Base-by-base conservation (phyloP, 2,329 filamentous ascomycete genomes). In the Microdochium trichocladiopsis region DNA sequence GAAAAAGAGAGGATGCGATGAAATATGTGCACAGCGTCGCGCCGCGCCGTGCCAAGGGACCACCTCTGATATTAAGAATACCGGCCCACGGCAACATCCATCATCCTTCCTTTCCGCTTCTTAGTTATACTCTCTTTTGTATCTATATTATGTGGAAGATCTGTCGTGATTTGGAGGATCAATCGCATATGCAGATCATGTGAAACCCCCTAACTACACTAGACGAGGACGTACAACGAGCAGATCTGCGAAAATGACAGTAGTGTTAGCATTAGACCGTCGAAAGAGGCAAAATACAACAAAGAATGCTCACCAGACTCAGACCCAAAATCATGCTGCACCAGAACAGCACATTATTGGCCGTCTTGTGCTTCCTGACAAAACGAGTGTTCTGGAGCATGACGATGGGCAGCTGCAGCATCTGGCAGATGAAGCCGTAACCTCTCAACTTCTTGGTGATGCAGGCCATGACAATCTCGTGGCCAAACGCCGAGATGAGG, bases 361-460 rank as follows among this genome's bases (percentile, higher is more conserved):
- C 73, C 25, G 92, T 86, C 65, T 84, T 84, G 59, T 83, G 82
- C 21, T 85, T 84, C 51, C 84, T 80, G 36, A 97, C 83, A 74
- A 83, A 90, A 55, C 77, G 81, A 4, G 88, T 91, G 56, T 89
- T 81, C 74, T 97, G 94, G 25, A 97, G 73, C 68, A 92, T 83
- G n/a, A 97, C 88, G 59, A 97, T 94, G 1, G 94, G 94, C 60
- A 97, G 79, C 75, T 99, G 94, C 56, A 95, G 73, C 94, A 99
- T 97, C 84, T 96, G 94, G 56, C 90, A 88, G 21, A 95, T 64
- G 66, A 96, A 95, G 10, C 93, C 94, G 65, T 97, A 99, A 12
- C 94, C 94, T 36, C 94, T 77, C 47, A 97, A 77, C 74, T 99
- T 97, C 76, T 96, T 93, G 24, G 92, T 96, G 66, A 99, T 97